Percentiles rank a stretch among this genome's conserved stretches.
phyloP scores from a whole-genome alignment of 257 asterid genomes.

The Nemophila menziesii region DNA sequence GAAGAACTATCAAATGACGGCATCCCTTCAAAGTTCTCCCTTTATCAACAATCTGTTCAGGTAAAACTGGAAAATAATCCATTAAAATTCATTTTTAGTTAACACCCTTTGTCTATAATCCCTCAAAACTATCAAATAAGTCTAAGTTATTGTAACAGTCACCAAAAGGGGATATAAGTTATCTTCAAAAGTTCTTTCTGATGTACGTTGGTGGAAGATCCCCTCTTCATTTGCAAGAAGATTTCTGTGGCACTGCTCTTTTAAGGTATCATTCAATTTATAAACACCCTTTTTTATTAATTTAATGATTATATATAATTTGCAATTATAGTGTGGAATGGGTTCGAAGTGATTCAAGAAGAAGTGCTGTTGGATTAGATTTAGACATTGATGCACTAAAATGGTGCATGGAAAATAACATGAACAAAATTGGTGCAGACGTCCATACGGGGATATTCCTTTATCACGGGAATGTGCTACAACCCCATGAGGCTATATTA shows the following conservation, averaged over 20 bases:
- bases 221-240: conserved; percentile 94
- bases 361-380: conserved; percentile 92
- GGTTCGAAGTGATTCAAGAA: conserved; percentile 76
- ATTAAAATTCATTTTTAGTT: not conserved
- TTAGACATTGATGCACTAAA: conserved; percentile 75
- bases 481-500: conserved; percentile 58
- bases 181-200: conserved; percentile 85
- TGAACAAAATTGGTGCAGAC: conserved; percentile 69
- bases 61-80: conserved; percentile 12
- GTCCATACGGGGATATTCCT: conserved; percentile 52
- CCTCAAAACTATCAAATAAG: no score
- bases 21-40: conserved; percentile 60
- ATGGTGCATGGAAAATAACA: conserved; percentile 77
- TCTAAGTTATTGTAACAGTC: no score
- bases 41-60: conserved; percentile 96
- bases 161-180: conserved; percentile 98
- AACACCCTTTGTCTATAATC: not conserved
- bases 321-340: conserved; percentile 47
- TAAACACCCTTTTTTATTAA: not conserved
- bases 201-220: conserved; percentile 96
- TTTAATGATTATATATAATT: no score
- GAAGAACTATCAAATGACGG: conserved; percentile 14
- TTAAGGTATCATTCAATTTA: conserved; percentile 37
- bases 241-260: conserved; percentile 96
- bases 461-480: conserved; percentile 84